Evolutionary conservation across 1,284 basidiomycete species (phyloP), one percentile per base, ranked within the genome.

Genomic region (Leccinum angustisporum): DNA sequence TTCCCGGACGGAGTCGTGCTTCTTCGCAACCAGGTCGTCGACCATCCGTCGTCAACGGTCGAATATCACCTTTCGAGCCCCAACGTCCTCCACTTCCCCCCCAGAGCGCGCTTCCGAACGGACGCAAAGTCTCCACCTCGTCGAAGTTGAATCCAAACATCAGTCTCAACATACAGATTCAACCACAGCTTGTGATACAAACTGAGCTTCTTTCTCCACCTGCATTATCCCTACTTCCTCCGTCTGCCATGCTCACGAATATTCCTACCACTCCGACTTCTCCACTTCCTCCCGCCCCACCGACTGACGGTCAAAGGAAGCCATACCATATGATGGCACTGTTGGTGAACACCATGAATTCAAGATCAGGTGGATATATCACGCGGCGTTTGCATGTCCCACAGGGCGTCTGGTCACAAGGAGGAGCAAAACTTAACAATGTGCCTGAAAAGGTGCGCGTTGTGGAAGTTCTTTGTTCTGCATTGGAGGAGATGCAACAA

Each of bases 241-340:
- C 83, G n/a, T 75, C 82, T 25, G 80, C 81, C 51, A 77, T 82
- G 68, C 77, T 83, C 36, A 77, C 82, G 52, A 78, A 77, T 25
- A 77, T 91, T 18, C 90, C 88, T 30, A 86, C 85, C 6, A 90
- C 88, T 4, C 90, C 91, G 8, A 82, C 81, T 51, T 92, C 91
- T 5, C 90, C 90, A 5, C 78, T 91, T 46, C 91, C 91, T 13
- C 85, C 85, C 2, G 74, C 79, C 33, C 82, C 89, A 16, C 94
- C 94, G 1, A 76, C 78, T 5, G 90, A 94, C 67, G 79, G 87
- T n/a, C 76, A 92, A 56, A 83, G 91, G 61, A 90, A 94, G 65
- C 94, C 95, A 6, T 97, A 97, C 75, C 91, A 96, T 73, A 84
- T 98, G 79, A 91, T 98, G 87, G 82, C 83, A 58, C 83, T 94